These are phyloP conservation scores for Ganoderma leucocontextum DNA, from an alignment of 1,284 basidiomycete genomes.

Conservation along the genomic window DNA sequence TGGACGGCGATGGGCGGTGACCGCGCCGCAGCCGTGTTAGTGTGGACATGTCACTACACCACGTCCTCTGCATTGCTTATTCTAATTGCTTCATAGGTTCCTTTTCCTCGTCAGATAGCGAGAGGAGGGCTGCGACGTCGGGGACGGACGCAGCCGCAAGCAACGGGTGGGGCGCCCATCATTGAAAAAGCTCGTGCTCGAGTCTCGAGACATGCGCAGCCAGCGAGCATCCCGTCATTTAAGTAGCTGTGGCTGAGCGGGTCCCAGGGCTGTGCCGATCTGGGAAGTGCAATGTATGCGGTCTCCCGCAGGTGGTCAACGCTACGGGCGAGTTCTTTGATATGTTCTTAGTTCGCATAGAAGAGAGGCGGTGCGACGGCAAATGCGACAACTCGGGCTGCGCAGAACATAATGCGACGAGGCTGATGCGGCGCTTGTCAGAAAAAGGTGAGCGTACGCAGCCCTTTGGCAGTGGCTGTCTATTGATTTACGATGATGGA, in stretches of 20 bases:
- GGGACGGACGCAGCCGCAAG: neutral
- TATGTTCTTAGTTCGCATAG: neutral
- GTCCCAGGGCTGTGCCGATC: neutral
- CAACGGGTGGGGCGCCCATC: neutral
- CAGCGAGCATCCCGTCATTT: neutral
- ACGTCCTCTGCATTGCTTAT: neutral
- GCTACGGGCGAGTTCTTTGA: neutral
- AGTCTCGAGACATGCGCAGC: neutral
- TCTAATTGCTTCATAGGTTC: neutral
- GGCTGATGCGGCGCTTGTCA: neutral
- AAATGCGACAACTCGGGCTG: neutral
- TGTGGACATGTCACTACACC: neutral
- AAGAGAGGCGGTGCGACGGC: neutral
- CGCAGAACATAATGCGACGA: neutral
- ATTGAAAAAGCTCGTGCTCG: neutral
- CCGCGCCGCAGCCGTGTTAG: slow-evolving; percentile 9
- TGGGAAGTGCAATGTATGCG: neutral
- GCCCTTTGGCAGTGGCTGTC: slow-evolving; percentile 3
- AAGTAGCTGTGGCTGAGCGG: neutral
- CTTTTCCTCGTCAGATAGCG: neutral
- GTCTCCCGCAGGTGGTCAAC: neutral
- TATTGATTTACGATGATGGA: neutral
- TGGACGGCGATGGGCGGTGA: slow-evolving; percentile 9
- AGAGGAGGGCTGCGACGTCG: neutral
- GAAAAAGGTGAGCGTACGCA: neutral